Evolutionary conservation across 768 basidiomycete species (phyloP).

Genomic region (Basidioascus undulatus): DNA sequence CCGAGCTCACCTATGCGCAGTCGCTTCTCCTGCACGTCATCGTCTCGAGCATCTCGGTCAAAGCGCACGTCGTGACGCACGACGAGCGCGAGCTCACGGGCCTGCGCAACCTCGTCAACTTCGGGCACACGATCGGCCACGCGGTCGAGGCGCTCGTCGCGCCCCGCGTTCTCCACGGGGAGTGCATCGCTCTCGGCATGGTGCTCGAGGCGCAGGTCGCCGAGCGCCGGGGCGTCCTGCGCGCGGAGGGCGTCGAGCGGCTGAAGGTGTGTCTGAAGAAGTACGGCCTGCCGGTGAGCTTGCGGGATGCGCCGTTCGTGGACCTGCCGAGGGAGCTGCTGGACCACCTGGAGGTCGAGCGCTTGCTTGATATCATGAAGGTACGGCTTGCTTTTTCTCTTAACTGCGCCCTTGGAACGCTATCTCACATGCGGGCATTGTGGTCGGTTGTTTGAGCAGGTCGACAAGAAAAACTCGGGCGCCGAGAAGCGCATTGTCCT

Average conservation of each 20-base stretch:
- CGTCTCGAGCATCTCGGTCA: conserved; percentile 76
- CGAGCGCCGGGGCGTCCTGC: conserved; percentile 58
- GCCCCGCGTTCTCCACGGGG: conserved; percentile 80
- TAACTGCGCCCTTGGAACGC: too few species aligned
- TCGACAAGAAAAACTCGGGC: conserved; percentile 92
- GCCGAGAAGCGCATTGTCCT: conserved; percentile 81
- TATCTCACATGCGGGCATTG: too few species aligned
- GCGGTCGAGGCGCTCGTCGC: conserved; percentile 92
- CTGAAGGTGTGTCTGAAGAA: conserved; percentile 65
- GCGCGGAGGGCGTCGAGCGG: conserved; percentile 82
- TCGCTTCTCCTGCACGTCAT: conserved; percentile 73
- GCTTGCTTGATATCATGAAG: conserved; percentile 68
- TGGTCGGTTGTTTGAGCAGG: too few species aligned
- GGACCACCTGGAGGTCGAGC: conserved; percentile 44
- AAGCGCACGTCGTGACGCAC: conserved; percentile 86
- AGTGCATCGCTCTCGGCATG: conserved; percentile 89
- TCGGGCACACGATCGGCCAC: conserved; percentile 94
- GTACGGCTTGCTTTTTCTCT: too few species aligned
- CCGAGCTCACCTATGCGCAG: too few species aligned
- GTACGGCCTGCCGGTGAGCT: conserved; percentile 70
- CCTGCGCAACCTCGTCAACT: conserved; percentile 93
- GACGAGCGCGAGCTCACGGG: conserved; percentile 95
- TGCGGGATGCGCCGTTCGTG: too few species aligned
- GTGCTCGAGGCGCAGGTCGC: conserved; percentile 89
- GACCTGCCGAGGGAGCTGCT: conserved; percentile 51